Evolutionary conservation across 2,329 filamentous ascomycete species (phyloP).

Genomic region (Exophiala oligosperma): DNA sequence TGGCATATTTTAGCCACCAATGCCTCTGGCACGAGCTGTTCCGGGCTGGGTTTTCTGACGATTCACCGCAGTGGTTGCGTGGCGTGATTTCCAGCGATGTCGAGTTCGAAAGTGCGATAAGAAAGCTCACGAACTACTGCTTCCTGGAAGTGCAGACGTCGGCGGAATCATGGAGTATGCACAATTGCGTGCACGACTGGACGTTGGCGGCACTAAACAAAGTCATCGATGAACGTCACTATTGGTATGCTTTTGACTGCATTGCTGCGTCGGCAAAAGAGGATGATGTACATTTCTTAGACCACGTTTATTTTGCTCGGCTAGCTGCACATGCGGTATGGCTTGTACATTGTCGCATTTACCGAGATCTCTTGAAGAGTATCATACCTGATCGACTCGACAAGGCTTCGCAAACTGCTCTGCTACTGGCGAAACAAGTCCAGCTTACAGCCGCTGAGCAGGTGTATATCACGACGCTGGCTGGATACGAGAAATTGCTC

Average conservation of each 20-base stretch:
- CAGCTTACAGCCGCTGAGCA: no score
- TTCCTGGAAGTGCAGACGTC: slow-evolving; percentile 13
- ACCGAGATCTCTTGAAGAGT: no score
- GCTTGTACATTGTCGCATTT: no score
- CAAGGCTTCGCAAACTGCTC: no score
- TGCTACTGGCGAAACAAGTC: no score
- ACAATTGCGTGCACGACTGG: slow-evolving; percentile 26
- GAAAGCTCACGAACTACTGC: slow-evolving; percentile 15
- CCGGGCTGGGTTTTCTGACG: slow-evolving; percentile 6
- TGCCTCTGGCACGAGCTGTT: slow-evolving; percentile 50
- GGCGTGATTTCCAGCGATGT: slow-evolving; percentile 2
- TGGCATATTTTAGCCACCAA: slow-evolving; percentile 45
- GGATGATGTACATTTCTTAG: no score
- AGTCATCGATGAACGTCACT: slow-evolving; percentile 2
- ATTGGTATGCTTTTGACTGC: slow-evolving; percentile 21
- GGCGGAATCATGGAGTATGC: slow-evolving; percentile 15
- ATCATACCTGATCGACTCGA: no score
- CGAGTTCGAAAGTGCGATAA: slow-evolving; percentile 15
- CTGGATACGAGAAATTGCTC: no score
- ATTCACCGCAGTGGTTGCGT: slow-evolving; percentile 27
- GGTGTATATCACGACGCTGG: no score
- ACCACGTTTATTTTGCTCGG: no score
- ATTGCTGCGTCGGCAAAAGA: not conserved
- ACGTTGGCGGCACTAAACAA: slow-evolving; percentile 17
- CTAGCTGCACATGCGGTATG: slow-evolving; percentile 5